These are phyloP conservation scores for Chlorella sp. DNA, from an alignment of 139 green algal species.

Conservation along the genomic window DNA sequence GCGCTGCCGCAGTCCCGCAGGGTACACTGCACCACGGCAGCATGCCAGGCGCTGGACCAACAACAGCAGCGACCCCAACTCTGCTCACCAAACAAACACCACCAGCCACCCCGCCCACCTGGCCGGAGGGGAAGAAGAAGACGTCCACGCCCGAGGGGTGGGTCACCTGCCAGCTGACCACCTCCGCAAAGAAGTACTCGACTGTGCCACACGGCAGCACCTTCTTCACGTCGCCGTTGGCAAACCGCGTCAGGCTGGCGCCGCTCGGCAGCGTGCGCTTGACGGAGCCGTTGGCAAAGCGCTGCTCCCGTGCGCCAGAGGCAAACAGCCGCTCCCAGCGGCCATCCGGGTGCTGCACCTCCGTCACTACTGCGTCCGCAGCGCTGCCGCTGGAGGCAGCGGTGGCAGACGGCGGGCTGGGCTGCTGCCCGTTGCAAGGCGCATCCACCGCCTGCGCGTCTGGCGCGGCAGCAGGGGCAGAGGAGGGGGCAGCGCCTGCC, in stretches of 20 bases:
- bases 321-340: slow-evolving; percentile 65
- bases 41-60: too few relatives aligned
- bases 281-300: slow-evolving; percentile 76
- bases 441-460: background rate
- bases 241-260: slow-evolving; percentile 67
- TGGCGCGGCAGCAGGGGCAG: background rate
- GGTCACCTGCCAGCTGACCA: slow-evolving; percentile 84
- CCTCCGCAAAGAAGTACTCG: slow-evolving; percentile 89
- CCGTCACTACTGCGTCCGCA: background rate
- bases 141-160: slow-evolving; percentile 78
- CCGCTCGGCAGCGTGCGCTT: slow-evolving; percentile 63
- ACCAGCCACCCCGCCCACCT: slow-evolving; percentile 61
- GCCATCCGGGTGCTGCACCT: slow-evolving; percentile 58
- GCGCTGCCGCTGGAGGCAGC: background rate
- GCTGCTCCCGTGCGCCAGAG: slow-evolving; percentile 53
- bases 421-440: background rate
- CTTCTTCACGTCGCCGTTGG: slow-evolving; percentile 89
- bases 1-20: too few relatives aligned
- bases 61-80: background rate
- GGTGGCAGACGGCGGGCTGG: background rate
- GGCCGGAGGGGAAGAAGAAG: slow-evolving; percentile 85
- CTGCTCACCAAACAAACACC: background rate
- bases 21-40: too few relatives aligned
- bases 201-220: slow-evolving; percentile 18
- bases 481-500: background rate